Conservation (phyloP, 768 basidiomycete species). For the Pholiota conissans region DNA sequence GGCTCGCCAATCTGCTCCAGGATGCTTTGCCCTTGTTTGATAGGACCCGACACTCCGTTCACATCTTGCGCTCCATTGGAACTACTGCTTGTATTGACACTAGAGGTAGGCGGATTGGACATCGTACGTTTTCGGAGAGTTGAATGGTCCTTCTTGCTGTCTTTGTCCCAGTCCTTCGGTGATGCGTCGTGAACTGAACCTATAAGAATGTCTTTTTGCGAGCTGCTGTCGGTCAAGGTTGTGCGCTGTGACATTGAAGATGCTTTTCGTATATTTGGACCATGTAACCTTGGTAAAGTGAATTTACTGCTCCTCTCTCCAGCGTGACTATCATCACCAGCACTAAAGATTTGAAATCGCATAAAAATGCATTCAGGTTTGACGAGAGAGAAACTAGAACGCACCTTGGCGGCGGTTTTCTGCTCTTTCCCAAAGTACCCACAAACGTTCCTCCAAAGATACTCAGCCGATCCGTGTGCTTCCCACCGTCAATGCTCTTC, state of each 20-base stretch:
- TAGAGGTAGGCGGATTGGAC: constrained; percentile 24
- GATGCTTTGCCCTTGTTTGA: constrained; percentile 70
- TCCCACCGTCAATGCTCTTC: constrained; percentile 48
- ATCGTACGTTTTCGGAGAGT: constrained; percentile 59
- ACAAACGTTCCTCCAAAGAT: constrained; percentile 75
- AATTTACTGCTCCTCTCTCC: constrained; percentile 49
- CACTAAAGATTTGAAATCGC: constrained; percentile 3
- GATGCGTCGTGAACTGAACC: constrained; percentile 1
- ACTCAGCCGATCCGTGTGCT: constrained; percentile 65
- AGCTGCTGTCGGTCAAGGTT: constrained; percentile 29
- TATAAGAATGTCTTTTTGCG: constrained; percentile 14
- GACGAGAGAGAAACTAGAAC: constrained; percentile 7
- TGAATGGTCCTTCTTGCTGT: constrained; percentile 19
- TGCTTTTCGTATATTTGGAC: constrained; percentile 38
- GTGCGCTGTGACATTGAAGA: constrained; percentile 43
- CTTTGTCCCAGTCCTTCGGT: constrained; percentile 14
- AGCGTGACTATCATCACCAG: constrained; percentile 31
- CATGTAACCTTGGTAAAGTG: constrained; percentile 49
- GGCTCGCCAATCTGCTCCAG: constrained; percentile 88
- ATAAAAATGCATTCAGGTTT: neutral
- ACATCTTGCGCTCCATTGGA: constrained; percentile 11
- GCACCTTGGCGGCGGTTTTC: constrained; percentile 83
- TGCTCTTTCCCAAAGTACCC: constrained; percentile 58
- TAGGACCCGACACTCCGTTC: constrained; percentile 27
- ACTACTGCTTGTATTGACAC: constrained; percentile 8